Conservation (phyloP, 768 basidiomycete species). For the Hirschioporus abietinus region DNA sequence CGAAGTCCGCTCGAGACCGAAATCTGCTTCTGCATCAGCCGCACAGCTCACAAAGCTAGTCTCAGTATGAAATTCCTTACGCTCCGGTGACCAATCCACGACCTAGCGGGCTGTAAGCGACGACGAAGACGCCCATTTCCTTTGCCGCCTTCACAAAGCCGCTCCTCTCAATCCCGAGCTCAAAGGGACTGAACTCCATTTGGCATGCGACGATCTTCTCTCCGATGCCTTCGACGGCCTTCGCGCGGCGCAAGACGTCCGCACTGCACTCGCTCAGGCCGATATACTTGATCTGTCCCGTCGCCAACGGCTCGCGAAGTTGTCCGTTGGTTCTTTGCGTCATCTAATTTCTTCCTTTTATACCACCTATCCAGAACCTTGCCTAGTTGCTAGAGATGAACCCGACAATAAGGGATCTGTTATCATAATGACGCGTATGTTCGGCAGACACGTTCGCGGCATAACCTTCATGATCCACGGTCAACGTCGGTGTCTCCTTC, state of each 20-base stretch:
- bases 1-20: slow-evolving; percentile 20
- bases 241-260: slow-evolving; percentile 24
- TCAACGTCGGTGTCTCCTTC: too few relatives aligned
- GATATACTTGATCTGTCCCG: slow-evolving; percentile 27
- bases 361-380: too few relatives aligned
- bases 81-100: slow-evolving; percentile 32
- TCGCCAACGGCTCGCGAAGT: slow-evolving; percentile 8
- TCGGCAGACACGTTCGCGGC: too few relatives aligned
- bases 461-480: too few relatives aligned
- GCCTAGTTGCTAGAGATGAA: too few relatives aligned
- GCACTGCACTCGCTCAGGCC: slow-evolving; percentile 30
- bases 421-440: too few relatives aligned
- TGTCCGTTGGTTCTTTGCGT: too few relatives aligned
- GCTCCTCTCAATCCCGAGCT: slow-evolving; percentile 17
- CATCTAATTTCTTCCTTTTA: too few relatives aligned
- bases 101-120: slow-evolving; percentile 31
- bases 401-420: too few relatives aligned
- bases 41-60: not conserved
- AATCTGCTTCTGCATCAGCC: not conserved
- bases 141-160: slow-evolving; percentile 23
- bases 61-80: slow-evolving; percentile 8
- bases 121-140: slow-evolving; percentile 26
- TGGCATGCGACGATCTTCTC: slow-evolving; percentile 25
- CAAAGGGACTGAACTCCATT: slow-evolving; percentile 27
- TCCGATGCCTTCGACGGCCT: slow-evolving; percentile 22